A percentile compares a stretch with the other conserved stretches of the same genome.
These are phyloP conservation scores for Cymbidium sinense DNA, from an alignment of 106 monocot species.

Conservation along the genomic window DNA sequence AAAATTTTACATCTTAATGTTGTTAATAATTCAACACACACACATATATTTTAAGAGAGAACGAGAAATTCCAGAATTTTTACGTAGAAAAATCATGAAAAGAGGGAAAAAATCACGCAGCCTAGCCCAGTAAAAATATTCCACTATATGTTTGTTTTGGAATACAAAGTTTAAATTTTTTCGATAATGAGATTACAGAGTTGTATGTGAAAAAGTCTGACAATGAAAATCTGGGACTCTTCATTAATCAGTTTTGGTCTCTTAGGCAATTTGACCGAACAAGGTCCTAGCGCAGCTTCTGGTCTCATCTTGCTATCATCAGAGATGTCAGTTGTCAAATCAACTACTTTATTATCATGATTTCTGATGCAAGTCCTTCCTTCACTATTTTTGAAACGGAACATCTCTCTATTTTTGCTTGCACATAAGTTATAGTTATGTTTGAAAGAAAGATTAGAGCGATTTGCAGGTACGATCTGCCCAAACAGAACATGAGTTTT, in stretches of 20 bases:
- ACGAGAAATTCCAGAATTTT: too few species aligned
- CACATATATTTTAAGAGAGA: too few species aligned
- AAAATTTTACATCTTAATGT: too few species aligned
- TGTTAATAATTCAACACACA: too few species aligned
- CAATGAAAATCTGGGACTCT: too few species aligned
- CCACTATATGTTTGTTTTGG: too few species aligned
- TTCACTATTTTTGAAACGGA: constrained; percentile 10
- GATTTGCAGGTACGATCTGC: constrained; percentile 64
- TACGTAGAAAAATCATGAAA: too few species aligned
- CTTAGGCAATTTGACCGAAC: constrained; percentile 36
- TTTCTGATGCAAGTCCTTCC: constrained; percentile 8
- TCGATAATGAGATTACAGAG: too few species aligned
- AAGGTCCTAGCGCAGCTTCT: constrained; percentile 14
- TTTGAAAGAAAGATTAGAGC: constrained; percentile 42
- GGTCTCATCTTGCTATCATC: neutral
- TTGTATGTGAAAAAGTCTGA: too few species aligned
- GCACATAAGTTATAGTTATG: constrained; percentile 3
- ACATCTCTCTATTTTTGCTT: constrained; percentile 11
- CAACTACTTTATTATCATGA: constrained; percentile 32
- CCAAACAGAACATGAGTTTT: constrained; percentile 17
- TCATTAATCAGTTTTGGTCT: constrained; percentile 4
- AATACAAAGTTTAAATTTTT: too few species aligned
- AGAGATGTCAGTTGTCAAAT: constrained; percentile 33
- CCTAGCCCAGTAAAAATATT: too few species aligned
- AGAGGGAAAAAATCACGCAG: too few species aligned